A percentile compares a stretch with the other conserved stretches of the same genome.
Conservation (phyloP, 208 protist species). For the Leishmania martiniquensis region DNA sequence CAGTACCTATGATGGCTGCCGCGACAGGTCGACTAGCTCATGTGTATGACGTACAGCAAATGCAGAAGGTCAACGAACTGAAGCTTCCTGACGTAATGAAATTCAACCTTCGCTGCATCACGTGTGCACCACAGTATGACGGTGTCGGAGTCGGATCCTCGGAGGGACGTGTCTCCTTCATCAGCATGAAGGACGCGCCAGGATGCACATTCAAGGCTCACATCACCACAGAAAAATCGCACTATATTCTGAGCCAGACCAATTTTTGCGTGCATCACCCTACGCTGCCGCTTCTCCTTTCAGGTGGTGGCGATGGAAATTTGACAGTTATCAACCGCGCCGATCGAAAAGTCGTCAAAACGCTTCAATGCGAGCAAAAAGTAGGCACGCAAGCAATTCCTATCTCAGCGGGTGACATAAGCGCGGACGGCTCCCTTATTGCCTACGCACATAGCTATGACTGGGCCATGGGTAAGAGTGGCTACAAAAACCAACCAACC, state of each 20-base stretch:
- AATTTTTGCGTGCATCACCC: conserved; percentile 83
- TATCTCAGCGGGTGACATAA: conserved; percentile 80
- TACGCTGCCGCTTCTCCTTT: conserved; percentile 38
- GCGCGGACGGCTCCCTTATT: conserved; percentile 53
- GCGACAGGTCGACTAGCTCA: conserved; percentile 64
- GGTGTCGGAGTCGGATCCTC: conserved; percentile 72
- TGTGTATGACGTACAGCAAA: conserved; percentile 67
- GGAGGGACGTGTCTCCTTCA: conserved; percentile 74
- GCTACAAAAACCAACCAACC: conserved; percentile 55
- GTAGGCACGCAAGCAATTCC: conserved; percentile 49
- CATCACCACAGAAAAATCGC: conserved; percentile 37
- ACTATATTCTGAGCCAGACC: conserved; percentile 60
- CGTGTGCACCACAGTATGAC: conserved; percentile 62
- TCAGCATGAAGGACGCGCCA: conserved; percentile 37
- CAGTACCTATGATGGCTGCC: conserved; percentile 65
- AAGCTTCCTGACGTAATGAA: conserved; percentile 58
- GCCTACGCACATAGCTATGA: conserved; percentile 88
- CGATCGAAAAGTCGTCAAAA: conserved; percentile 39
- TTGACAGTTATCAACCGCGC: conserved; percentile 48
- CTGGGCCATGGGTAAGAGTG: conserved; percentile 78
- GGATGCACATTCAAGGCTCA: conserved; percentile 81
- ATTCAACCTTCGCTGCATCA: conserved; percentile 72
- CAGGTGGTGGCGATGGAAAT: conserved; percentile 74
- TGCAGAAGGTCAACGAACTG: conserved; percentile 58
- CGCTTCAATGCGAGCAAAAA: conserved; percentile 33